Evolutionary conservation across 176 grass and related monocot genomes (phyloP), one percentile per base, ranked within the genome.

Genomic region (Lolium multiflorum): DNA sequence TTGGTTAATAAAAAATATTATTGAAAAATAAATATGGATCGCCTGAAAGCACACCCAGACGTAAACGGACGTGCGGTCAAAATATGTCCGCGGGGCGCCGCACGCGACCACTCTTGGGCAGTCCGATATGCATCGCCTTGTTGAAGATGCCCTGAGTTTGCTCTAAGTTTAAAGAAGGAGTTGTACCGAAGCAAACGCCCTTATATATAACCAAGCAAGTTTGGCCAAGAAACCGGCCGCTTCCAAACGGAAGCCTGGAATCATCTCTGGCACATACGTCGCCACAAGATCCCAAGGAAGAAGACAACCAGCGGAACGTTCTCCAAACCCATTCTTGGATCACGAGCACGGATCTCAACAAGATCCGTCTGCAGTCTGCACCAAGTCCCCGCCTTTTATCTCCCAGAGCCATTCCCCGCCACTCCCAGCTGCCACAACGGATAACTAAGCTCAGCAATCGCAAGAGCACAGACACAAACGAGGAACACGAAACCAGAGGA

Each of bases 381-480:
- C 55, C 7, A 25, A 11, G 51, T 24, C 49, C 74, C 35, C 7
- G 64, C 35, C 61, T 17, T 22, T 46, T 14, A n/a, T 54, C 31
- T 7, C 31, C 28, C 14, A 35, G 81, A 67, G 74, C 74, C 22
- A 38, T 52, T 78, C 60, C 83, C 84, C 74, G 62, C 84, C 84
- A 70, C 84, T 79, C 62, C 72, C 11, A 68, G 43, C 22, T 20
- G 84, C 21, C 64, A 59, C 75, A 76, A 17, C 24, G 49, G 73
- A 76, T 76, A 76, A 52, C 12, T 18, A 4, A 55, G 5, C 79
- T 60, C 11, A 55, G 37, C 35, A 68, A 68, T 48, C 61, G 15
- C 46, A 11, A 9, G 11, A 69, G 59, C 62, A 56, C 71, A 16
- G 59, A 46, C 38, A 7, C 77, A 60, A n/a, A 74, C n/a, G 43